Evolutionary conservation across 192 early-diverging fungal species (phyloP).

Genomic region (Oehlia diaphana): DNA sequence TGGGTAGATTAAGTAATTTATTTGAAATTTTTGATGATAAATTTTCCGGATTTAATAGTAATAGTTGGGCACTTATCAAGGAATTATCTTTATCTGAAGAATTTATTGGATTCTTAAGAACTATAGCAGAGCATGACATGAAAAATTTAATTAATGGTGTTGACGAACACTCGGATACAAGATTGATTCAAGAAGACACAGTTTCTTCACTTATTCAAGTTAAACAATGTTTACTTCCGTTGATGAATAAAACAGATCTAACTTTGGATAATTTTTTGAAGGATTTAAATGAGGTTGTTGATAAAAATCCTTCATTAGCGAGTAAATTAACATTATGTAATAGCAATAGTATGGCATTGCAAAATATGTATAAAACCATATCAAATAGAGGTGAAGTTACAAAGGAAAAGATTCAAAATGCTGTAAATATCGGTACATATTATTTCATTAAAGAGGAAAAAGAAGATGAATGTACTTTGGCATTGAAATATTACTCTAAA

Average conservation of each 20-base stretch:
- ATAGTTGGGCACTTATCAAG: not conserved
- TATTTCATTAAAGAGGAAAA: conserved; percentile 20
- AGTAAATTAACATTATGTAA: conserved; percentile 29
- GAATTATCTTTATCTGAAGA: not conserved
- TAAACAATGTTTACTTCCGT: conserved; percentile 20
- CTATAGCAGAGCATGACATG: conserved; percentile 23
- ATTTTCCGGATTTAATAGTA: not conserved
- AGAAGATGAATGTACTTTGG: conserved; percentile 15
- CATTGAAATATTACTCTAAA: conserved; percentile 2
- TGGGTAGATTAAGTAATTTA: not conserved
- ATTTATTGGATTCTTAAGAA: not conserved
- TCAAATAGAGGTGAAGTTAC: conserved; percentile 29
- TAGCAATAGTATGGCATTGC: conserved; percentile 18
- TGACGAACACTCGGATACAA: conserved; percentile 28
- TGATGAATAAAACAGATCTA: conserved; percentile 10
- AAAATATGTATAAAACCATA: conserved; percentile 29
- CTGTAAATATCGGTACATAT: conserved; percentile 15
- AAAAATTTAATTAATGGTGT: conserved; percentile 34
- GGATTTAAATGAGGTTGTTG: not conserved
- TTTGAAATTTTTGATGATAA: not conserved
- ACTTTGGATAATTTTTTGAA: not conserved
- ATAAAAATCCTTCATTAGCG: not conserved
- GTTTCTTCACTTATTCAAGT: conserved; percentile 29
- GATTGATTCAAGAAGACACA: conserved; percentile 29
- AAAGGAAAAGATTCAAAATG: conserved; percentile 25